phyloP scores from a whole-genome alignment of 495 filamentous ascomycete species.

The Aspergillus bertholletiae region DNA sequence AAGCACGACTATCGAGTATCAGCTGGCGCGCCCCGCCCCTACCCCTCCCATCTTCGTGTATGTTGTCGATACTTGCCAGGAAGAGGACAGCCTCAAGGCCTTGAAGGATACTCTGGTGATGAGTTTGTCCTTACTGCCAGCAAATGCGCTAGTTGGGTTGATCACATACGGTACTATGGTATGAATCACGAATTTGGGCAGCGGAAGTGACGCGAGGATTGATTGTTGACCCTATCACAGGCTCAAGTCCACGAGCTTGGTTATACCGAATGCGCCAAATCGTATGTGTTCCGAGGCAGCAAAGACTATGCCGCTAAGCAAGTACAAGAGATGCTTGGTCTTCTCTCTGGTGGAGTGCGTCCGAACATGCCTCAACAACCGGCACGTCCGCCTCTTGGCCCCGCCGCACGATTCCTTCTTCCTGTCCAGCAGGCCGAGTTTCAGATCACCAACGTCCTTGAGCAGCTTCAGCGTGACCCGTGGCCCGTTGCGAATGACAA shows the following conservation, averaged over 20 bases:
- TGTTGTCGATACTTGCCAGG: constrained; percentile 98
- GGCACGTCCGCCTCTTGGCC: constrained; percentile 74
- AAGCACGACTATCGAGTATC: constrained; percentile 98
- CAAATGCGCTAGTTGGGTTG: constrained; percentile 89
- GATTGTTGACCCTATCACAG: constrained; percentile 44
- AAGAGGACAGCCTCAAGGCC: constrained; percentile 93
- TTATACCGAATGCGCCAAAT: constrained; percentile 97
- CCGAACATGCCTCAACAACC: constrained; percentile 79
- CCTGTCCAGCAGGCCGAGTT: constrained; percentile 97
- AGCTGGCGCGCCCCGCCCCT: constrained; percentile 85
- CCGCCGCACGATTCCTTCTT: constrained; percentile 85
- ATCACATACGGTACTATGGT: constrained; percentile 98
- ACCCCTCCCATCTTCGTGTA: constrained; percentile 96
- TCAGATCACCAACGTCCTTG: constrained; percentile 94
- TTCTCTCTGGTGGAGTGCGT: constrained; percentile 57
- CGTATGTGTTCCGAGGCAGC: constrained; percentile 97
- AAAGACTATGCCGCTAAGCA: constrained; percentile 97
- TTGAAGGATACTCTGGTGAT: constrained; percentile 95
- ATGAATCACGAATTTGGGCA: constrained; percentile 12
- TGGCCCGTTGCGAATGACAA: constrained; percentile 97
- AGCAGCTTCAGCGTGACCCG: constrained; percentile 95
- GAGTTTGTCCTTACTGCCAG: constrained; percentile 92
- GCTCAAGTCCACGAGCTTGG: constrained; percentile 97
- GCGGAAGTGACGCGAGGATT: neutral
- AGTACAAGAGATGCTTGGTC: constrained; percentile 97